phyloP scores from a whole-genome alignment of 331 rosid genomes.

The Acacia pycnantha region DNA sequence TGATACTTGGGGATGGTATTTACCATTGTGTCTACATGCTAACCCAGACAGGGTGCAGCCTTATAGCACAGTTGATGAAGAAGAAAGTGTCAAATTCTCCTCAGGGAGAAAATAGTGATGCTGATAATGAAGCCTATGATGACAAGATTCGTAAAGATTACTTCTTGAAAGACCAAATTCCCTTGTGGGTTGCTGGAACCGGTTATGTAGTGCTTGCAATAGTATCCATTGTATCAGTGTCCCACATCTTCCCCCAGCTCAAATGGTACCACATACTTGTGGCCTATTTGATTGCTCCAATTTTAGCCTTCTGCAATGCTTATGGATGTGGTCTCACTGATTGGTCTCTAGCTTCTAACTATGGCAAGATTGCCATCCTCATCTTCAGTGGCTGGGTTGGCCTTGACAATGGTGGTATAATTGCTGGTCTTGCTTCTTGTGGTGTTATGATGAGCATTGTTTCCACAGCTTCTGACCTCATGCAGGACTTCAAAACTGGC shows the following conservation, averaged over 20 bases:
- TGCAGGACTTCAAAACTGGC: constrained; percentile 85
- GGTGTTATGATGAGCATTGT: constrained; percentile 88
- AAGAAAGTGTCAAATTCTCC: not conserved
- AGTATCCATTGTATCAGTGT: constrained; percentile 46
- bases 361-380: constrained; percentile 72
- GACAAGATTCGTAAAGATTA: constrained; percentile 38
- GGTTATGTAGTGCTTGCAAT: constrained; percentile 50
- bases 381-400: constrained; percentile 74
- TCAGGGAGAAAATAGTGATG: not conserved
- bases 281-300: constrained; percentile 57
- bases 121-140: constrained; percentile 27
- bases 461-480: constrained; percentile 70
- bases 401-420: constrained; percentile 51
- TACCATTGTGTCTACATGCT: constrained; percentile 63
- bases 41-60: constrained; percentile 34
- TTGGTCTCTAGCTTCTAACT: constrained; percentile 79
- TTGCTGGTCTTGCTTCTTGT: constrained; percentile 78
- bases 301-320: constrained; percentile 75
- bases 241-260: constrained; percentile 54
- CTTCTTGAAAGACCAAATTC: constrained; percentile 66
- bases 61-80: constrained; percentile 15
- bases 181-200: constrained; percentile 42
- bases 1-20: constrained; percentile 81
- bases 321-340: constrained; percentile 78
- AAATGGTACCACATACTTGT: constrained; percentile 63